Base-by-base conservation (phyloP, 257 asterid genomes). In the Fraxinus excelsior region DNA sequence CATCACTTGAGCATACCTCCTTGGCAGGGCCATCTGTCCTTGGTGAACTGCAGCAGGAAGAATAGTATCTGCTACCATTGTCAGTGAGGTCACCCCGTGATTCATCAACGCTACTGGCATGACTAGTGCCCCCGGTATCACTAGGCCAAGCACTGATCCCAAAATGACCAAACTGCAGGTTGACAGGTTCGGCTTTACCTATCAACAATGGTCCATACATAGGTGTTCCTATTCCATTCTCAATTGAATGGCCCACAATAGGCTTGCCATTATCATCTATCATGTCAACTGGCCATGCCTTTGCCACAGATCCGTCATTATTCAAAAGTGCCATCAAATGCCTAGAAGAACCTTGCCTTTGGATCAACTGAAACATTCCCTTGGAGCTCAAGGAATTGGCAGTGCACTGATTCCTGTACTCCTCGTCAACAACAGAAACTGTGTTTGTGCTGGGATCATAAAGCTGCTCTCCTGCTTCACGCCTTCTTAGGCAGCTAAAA, bases 291-390 rank as follows among this genome's bases (percentile, higher is more conserved):
- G 99, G 99, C 99, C 99, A 96, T 18, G 99, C 98, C 89, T 89
- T 96, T 0, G 98, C 98, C 84, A 96, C 99, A 67, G 98, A 93
- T 65, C 98, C 99, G 80, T 96, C 99, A 69, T 85, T 75, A 75
- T 93, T 96, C 80, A 96, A 46, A 78, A 96, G 96, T 73, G 97
- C 99, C 99, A 96, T 96, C 90, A 96, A 60, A 80, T 90, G 97
- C 88, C 99, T 84, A 18, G 82, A 81, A 51, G 99, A 96, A 77
- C 95, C 98, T 84, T 93, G 87, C 84, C 99, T 86, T 82, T 96
- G 98, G 83, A 96, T 93, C 85, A 96, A 79, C 86, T 96, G 99
- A 83, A 96, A 87, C 99, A 96, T 93, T 75, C 99, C 98, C 82
- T 96, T 91, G 40, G 97, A 93, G 85, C 93, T 88, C 86, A 96